phyloP scores from a whole-genome alignment of 2,329 filamentous ascomycete species.

The Aureobasidium melanogenum region DNA sequence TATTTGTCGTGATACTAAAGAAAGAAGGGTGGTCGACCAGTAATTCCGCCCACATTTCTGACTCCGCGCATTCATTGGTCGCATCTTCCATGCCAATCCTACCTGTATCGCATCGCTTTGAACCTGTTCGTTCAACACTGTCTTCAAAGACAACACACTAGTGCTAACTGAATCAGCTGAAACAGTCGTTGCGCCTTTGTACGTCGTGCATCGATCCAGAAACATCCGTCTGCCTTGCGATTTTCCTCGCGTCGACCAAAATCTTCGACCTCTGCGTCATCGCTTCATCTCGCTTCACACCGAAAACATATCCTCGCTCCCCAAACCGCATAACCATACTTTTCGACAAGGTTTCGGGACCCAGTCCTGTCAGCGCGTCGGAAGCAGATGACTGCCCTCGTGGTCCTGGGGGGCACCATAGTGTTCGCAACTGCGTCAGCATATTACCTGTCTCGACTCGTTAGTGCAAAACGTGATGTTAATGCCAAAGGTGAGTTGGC shows the following conservation, averaged over 20 bases:
- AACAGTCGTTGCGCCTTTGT: background rate
- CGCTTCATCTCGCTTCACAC: background rate
- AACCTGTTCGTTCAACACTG: background rate
- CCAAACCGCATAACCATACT: slow-evolving; percentile 4
- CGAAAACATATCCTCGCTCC: background rate
- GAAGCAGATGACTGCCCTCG: slow-evolving; percentile 8
- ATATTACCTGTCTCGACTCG: slow-evolving; percentile 4
- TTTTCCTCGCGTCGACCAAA: slow-evolving; percentile 1
- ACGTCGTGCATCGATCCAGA: background rate
- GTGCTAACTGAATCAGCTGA: background rate
- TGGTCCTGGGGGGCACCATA: background rate
- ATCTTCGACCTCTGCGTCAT: slow-evolving; percentile 5
- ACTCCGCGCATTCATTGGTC: slow-evolving; percentile 2
- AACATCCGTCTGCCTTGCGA: background rate
- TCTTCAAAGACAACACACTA: background rate
- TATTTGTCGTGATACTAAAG: background rate
- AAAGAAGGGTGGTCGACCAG: background rate
- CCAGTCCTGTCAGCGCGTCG: background rate
- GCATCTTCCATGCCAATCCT: background rate
- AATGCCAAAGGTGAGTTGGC: slow-evolving; percentile 1
- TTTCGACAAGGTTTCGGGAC: slow-evolving; percentile 1
- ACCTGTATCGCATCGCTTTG: background rate
- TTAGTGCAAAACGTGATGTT: slow-evolving; percentile 6
- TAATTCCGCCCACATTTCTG: slow-evolving; percentile 1
- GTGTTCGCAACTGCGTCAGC: background rate